Conservation (phyloP, 202 grass and related monocot genomes). For the Schoenoplectus tabernaemontani region DNA sequence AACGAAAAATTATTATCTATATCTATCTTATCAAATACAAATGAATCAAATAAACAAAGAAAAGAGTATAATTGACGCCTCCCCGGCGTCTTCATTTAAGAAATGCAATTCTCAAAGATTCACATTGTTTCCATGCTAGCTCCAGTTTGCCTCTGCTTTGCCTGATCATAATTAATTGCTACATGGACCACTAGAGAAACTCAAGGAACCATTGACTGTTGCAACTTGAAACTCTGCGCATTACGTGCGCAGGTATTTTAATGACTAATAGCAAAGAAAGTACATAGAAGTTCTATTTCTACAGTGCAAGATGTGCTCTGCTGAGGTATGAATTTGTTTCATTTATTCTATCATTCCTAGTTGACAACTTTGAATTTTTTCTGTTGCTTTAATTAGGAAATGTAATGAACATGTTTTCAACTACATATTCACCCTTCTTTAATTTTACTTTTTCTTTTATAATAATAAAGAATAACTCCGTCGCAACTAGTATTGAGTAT, state of each 20-base stretch:
- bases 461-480: neutral
- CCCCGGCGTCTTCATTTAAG: no score
- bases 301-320: neutral
- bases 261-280: neutral
- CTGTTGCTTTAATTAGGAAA: neutral
- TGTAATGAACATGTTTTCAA: no score
- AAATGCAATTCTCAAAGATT: no score
- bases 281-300: neutral
- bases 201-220: neutral
- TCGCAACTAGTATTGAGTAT: neutral
- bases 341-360: neutral
- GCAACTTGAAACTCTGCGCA: neutral
- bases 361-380: neutral
- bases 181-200: neutral
- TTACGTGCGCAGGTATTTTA: neutral
- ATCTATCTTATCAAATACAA: no score
- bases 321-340: neutral
- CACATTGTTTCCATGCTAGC: no score
- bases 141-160: neutral
- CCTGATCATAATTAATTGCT: neutral
- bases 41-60: no score
- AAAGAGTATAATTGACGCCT: no score
- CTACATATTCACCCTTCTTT: neutral
- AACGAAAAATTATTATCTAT: no score
- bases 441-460: neutral